Conservation (phyloP, 495 filamentous ascomycete genomes). For the Copromyces sp. region DNA sequence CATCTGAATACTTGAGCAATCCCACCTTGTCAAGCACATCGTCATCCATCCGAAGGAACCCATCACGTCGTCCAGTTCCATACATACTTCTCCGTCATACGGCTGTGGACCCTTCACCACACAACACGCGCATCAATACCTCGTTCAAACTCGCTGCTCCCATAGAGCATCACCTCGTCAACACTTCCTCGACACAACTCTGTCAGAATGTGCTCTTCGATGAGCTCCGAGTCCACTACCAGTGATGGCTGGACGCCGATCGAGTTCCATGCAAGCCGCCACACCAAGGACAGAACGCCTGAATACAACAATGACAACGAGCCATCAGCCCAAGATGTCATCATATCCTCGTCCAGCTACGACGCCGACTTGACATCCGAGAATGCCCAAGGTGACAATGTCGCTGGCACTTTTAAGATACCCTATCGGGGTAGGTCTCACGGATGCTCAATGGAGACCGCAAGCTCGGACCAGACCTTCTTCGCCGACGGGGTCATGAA, state of each 20-base stretch:
- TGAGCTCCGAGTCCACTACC: background rate
- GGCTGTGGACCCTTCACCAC: background rate
- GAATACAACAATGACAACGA: constrained; percentile 23
- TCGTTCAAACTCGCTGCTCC: background rate
- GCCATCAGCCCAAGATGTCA: constrained; percentile 13
- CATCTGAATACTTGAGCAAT: background rate
- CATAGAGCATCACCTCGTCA: background rate
- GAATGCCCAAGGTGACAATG: background rate
- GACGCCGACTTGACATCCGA: background rate
- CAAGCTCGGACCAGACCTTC: constrained; percentile 4
- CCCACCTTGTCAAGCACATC: background rate
- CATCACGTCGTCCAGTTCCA: background rate
- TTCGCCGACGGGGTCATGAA: background rate
- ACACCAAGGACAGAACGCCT: constrained; percentile 16
- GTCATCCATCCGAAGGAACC: background rate
- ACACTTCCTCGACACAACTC: background rate
- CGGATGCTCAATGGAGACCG: constrained; percentile 7
- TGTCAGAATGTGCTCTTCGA: background rate
- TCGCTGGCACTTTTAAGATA: background rate
- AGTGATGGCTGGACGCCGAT: background rate
- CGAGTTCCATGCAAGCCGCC: background rate
- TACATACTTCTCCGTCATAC: background rate
- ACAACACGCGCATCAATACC: background rate
- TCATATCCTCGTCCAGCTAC: background rate
- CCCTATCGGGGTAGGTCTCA: constrained; percentile 1